Evolutionary conservation across 164 flowering plant species (phyloP).

Genomic region (Amborella trichopoda): DNA sequence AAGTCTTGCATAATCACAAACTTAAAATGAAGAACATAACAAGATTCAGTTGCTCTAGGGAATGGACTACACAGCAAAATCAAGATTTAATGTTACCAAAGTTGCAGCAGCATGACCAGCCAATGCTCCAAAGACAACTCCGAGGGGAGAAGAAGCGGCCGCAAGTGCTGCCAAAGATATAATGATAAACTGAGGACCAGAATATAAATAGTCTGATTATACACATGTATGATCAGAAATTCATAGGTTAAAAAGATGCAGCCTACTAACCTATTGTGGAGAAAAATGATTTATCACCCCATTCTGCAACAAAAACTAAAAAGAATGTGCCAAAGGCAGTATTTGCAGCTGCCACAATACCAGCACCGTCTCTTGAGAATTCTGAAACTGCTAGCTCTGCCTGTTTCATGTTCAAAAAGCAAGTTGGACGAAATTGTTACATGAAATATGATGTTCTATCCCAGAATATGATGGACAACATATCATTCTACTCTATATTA

Average conservation of each 20-base stretch:
- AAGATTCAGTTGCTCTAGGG: too few species aligned
- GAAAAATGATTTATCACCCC: slow-evolving; percentile 98
- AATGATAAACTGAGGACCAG: neutral
- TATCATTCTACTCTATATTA: too few species aligned
- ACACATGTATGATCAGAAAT: neutral
- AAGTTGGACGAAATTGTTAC: too few species aligned
- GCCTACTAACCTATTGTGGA: slow-evolving; percentile 88
- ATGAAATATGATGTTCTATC: too few species aligned
- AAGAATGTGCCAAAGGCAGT: slow-evolving; percentile 72
- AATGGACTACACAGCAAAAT: too few species aligned
- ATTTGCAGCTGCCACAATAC: slow-evolving; percentile 74
- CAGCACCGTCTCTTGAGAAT: slow-evolving; percentile 87
- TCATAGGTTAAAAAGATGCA: neutral
- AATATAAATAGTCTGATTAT: slow-evolving; percentile 1
- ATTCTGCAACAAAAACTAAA: slow-evolving; percentile 93
- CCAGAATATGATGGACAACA: too few species aligned
- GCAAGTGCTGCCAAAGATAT: slow-evolving; percentile 64
- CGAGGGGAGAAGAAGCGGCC: slow-evolving; percentile 97
- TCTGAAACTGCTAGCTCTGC: slow-evolving; percentile 96
- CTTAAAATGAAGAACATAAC: too few species aligned
- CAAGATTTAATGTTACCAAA: slow-evolving; percentile 69
- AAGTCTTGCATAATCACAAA: too few species aligned
- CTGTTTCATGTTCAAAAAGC: too few species aligned
- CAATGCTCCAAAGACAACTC: slow-evolving; percentile 88
- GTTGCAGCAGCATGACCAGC: slow-evolving; percentile 97